Evolutionary conservation across 129 eudicot genomes (phyloP).

Genomic region (Escallonia rubra): DNA sequence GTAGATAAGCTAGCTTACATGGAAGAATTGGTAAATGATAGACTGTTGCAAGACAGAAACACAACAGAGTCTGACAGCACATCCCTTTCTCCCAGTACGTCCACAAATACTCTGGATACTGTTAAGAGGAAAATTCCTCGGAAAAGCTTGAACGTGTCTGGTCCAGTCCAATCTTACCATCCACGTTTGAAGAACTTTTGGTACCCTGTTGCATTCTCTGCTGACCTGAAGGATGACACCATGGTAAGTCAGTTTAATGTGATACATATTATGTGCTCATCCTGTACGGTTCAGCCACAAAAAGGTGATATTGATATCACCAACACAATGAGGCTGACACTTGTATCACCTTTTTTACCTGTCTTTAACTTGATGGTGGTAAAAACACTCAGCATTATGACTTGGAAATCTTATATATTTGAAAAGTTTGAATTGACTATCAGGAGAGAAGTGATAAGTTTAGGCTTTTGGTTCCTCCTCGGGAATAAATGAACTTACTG

Average conservation of each 20-base stretch:
- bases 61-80: constrained; percentile 34
- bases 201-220: constrained; percentile 95
- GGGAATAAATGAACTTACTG: background rate
- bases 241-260: constrained; percentile 40
- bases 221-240: constrained; percentile 83
- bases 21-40: constrained; percentile 92
- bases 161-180: constrained; percentile 77
- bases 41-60: constrained; percentile 62
- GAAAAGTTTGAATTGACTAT: background rate
- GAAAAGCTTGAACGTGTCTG: constrained; percentile 76
- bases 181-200: constrained; percentile 71
- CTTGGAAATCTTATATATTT: background rate
- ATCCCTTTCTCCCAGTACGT: constrained; percentile 48
- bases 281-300: no score
- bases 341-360: no score
- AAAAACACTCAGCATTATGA: background rate
- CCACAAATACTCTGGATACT: constrained; percentile 31
- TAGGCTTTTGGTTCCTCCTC: background rate
- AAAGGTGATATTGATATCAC: no score
- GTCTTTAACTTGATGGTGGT: no score
- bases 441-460: background rate
- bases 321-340: no score
- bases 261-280: no score
- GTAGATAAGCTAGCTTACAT: constrained; percentile 93
- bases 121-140: constrained; percentile 43